phyloP scores from a whole-genome alignment of 805 yeast species.

The Brettanomyces bruxellensis region DNA sequence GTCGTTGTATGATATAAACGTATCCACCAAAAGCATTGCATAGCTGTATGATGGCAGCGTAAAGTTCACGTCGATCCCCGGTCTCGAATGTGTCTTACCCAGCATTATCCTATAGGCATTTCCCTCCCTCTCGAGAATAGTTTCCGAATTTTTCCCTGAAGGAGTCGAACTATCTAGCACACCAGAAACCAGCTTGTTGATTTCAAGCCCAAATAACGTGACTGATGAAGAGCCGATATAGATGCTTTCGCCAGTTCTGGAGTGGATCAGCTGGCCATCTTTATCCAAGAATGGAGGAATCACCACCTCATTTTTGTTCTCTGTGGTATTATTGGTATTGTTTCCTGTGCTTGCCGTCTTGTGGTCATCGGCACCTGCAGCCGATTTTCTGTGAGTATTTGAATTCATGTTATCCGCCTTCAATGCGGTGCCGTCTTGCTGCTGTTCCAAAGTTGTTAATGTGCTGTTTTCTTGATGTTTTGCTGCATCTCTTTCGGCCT shows the following conservation, averaged over 20 bases:
- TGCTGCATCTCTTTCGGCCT: not conserved
- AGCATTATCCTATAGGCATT: constrained; percentile 65
- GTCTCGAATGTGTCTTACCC: constrained; percentile 58
- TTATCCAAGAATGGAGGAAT: constrained; percentile 66
- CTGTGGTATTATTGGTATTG: constrained; percentile 37
- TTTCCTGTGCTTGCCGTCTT: constrained; percentile 6
- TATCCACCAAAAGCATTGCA: constrained; percentile 66
- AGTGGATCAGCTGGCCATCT: constrained; percentile 62
- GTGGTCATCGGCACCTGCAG: constrained; percentile 35
- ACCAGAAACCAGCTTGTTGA: constrained; percentile 39
- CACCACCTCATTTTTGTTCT: constrained; percentile 49
- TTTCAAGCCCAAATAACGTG: constrained; percentile 73
- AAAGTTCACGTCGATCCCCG: constrained; percentile 61
- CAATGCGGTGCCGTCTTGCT: not conserved
- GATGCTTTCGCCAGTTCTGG: constrained; percentile 66
- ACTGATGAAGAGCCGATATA: constrained; percentile 78
- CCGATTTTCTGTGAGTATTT: constrained; percentile 53
- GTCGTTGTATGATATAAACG: constrained; percentile 70
- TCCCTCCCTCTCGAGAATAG: constrained; percentile 65
- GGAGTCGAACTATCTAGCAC: constrained; percentile 8
- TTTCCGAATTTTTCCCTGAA: constrained; percentile 26
- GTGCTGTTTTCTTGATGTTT: not conserved
- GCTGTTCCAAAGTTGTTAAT: not conserved
- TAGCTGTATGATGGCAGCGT: constrained; percentile 69
- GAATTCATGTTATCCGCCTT: not conserved